Evolutionary conservation across 495 filamentous ascomycete species (phyloP).

Genomic region (Hypomontagnella submonticulosa): DNA sequence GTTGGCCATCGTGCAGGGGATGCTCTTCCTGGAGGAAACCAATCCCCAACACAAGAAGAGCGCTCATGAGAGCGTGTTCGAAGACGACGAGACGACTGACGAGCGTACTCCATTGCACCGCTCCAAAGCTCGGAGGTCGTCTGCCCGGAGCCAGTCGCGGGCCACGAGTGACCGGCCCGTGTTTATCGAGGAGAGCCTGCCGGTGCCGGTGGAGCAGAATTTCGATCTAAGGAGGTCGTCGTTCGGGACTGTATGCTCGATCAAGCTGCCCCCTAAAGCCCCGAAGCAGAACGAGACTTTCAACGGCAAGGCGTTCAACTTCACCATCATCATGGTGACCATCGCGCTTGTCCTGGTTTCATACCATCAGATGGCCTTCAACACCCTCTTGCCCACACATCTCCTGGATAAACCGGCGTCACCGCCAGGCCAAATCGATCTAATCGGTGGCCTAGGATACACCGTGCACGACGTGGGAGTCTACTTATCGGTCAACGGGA

Average conservation of each 20-base stretch:
- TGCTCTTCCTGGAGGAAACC: slow-evolving; percentile 89
- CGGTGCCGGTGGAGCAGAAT: slow-evolving; percentile 42
- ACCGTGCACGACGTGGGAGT: slow-evolving; percentile 72
- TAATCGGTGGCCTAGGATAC: slow-evolving; percentile 70
- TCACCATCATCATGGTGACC: slow-evolving; percentile 48
- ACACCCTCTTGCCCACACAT: slow-evolving; percentile 44
- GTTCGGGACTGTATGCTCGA: slow-evolving; percentile 46
- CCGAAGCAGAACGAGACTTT: slow-evolving; percentile 19
- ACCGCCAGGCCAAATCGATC: slow-evolving; percentile 37
- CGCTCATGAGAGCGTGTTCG: slow-evolving; percentile 18
- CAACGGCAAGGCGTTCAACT: slow-evolving; percentile 42
- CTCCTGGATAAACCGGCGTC: slow-evolving; percentile 42
- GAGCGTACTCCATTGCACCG: slow-evolving; percentile 44
- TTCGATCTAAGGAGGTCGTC: slow-evolving; percentile 47
- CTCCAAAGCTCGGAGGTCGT: slow-evolving; percentile 5
- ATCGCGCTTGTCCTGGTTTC: slow-evolving; percentile 43
- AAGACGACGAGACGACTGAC: slow-evolving; percentile 32
- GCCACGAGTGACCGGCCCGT: slow-evolving; percentile 32
- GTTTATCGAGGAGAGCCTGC: slow-evolving; percentile 43
- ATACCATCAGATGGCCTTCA: slow-evolving; percentile 51
- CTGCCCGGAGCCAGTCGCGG: slow-evolving; percentile 20
- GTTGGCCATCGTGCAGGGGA: slow-evolving; percentile 76
- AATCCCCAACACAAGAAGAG: slow-evolving; percentile 60
- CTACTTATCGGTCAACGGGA: slow-evolving; percentile 74
- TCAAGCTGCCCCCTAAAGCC: slow-evolving; percentile 26